These are phyloP conservation scores for Dactylorhiza incarnata DNA, from an alignment of 106 monocot species.

Conservation along the genomic window DNA sequence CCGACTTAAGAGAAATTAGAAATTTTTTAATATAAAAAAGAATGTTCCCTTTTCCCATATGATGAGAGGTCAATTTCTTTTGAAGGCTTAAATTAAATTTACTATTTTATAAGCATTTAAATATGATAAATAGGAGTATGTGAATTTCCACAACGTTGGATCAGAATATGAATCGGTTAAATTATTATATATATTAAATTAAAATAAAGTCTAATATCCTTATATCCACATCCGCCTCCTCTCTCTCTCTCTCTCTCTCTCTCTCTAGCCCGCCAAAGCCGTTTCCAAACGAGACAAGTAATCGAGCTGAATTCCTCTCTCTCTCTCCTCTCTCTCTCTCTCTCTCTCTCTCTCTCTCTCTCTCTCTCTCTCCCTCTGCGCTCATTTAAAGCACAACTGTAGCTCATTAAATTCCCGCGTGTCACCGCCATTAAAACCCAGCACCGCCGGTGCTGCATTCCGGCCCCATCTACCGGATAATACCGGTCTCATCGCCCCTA, in stretches of 20 bases:
- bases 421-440: not conserved
- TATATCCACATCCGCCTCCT: too few species aligned
- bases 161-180: not conserved
- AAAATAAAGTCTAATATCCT: not conserved
- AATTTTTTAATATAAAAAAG: too few species aligned
- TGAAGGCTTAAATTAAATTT: too few species aligned
- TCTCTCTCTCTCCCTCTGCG: not conserved
- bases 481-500: not conserved
- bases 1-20: too few species aligned
- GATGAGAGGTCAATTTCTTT: too few species aligned
- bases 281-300: not conserved
- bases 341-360: conserved; percentile 6
- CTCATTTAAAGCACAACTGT: not conserved
- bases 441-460: not conserved
- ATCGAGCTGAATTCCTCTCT: not conserved
- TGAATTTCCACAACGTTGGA: not conserved
- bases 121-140: too few species aligned
- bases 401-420: not conserved
- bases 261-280: not conserved
- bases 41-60: too few species aligned
- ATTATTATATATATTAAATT: not conserved
- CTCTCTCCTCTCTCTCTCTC: not conserved
- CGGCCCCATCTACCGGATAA: not conserved
- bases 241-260: too few species aligned
- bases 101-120: too few species aligned